Evolutionary conservation across 345 rosid genomes (phyloP), one percentile per base, ranked within the genome.

Genomic region (Xanthoceras sorbifolium): DNA sequence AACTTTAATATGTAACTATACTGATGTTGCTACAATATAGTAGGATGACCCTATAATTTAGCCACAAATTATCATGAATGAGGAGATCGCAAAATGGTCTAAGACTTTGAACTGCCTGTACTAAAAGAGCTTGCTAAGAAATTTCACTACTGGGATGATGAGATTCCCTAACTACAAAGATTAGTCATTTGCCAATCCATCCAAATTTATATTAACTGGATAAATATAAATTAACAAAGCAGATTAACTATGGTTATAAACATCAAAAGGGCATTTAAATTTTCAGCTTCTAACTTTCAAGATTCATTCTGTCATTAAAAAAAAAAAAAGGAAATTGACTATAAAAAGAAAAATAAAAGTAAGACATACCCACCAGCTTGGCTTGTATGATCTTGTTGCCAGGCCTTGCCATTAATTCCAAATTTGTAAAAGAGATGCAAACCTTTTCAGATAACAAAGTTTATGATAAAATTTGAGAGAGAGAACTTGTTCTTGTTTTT

Each of bases 281-380:
- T 4, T 50, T 50, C 20, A 50, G 55, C n/a, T 17, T 17, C 8
- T 17, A 17, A 50, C n/a, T 50, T 50, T n/a, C 8, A 50, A 22
- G 62, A 57, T 22, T 17, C 60, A 18, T 54, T 11, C 2, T 48
- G 20, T 48, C 14, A 48, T 5, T 48, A 79, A 23, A 82, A 64
- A 48, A 28, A 36, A 29, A n/a, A 38, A 42, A 40, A 28, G 34
- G 42, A 46, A 34, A 42, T 42, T 42, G 46, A 9, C 8, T 40
- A 40, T 2, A 32, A 32, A 32, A 32, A 32, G 36, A 69, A 32
- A 6, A 28, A 38, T 36, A 82, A 75, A 77, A 77, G 77, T n/a
- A 80, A 82, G 86, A 81, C 89, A 86, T 87, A 87, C 91, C 88
- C 78, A 91, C 91, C 92, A 91, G 90, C 84, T 91, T 90, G 86